Percentiles rank a stretch among this genome's conserved stretches.
phyloP scores from a whole-genome alignment of 345 rosid genomes.

The Salix koriyanagi region DNA sequence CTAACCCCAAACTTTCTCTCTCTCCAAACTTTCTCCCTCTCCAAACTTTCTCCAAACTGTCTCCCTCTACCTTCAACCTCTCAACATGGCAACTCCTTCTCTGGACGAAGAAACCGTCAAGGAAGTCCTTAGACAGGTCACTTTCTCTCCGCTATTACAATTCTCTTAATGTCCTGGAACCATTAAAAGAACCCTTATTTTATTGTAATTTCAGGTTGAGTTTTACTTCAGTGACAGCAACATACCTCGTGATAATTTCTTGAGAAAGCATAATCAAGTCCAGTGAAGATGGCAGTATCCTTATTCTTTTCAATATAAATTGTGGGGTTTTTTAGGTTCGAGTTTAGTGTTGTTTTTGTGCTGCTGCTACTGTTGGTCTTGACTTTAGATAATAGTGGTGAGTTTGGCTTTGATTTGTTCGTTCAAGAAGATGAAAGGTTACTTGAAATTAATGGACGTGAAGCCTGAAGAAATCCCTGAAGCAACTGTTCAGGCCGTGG shows the following conservation, averaged over 20 bases:
- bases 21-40: neutral
- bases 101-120: conserved; percentile 57
- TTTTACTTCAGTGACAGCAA: conserved; percentile 96
- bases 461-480: conserved; percentile 75
- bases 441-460: conserved; percentile 57
- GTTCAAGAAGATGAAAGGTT: conserved; percentile 79
- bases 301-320: neutral
- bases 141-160: neutral
- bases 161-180: neutral
- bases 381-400: conserved; percentile 54
- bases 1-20: neutral
- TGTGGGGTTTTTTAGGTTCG: conserved; percentile 1
- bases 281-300: conserved; percentile 82
- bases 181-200: neutral
- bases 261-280: conserved; percentile 56
- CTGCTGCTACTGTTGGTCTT: conserved; percentile 25
- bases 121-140: conserved; percentile 80
- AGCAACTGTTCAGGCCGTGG: conserved; percentile 71
- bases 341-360: neutral
- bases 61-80: neutral
- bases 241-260: conserved; percentile 73
- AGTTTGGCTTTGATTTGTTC: conserved; percentile 87
- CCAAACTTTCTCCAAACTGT: neutral
- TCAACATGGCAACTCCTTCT: conserved; percentile 49
- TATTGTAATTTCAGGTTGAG: conserved; percentile 54